Base-by-base conservation (phyloP, 768 basidiomycete species). In the Tricholoma saponaceum region DNA sequence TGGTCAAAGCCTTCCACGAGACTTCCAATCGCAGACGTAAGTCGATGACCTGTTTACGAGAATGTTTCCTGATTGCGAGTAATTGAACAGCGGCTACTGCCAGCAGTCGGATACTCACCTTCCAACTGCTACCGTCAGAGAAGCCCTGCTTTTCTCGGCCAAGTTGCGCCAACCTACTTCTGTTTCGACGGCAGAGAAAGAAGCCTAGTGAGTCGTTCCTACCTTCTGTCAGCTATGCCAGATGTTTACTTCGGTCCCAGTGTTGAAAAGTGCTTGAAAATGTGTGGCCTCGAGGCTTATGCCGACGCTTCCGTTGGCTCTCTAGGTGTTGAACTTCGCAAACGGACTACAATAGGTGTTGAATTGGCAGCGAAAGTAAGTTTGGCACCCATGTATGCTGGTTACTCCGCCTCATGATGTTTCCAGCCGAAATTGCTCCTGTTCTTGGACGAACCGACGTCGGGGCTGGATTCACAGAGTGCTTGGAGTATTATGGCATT, bases 391-490 rank as follows among this genome's bases (percentile, higher is more conserved):
- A 33, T 3, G 20, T 8, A 44, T 44, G 33, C 6, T 1, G 1
- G 32, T 37, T 51, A 53, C 46, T 10, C 2, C 20, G 2, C 14
- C 14, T 22, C n/a, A 5, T 56, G 16, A 10, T 51, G 12, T 16
- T 16, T 12, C 3, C 33, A 85, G 85, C 93, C 92, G 2, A 83
- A 83, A 67, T 75, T 94, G 0, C 76, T 96, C 0, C 78, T 95
- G n/a, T 95, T 95, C 77, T 72, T 93, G 37, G 93, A 95, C 65
- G 92, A 95, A 69, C 94, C 94, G 0, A 95, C 93, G 1, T 87
- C 90, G 23, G 92, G 92, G 30, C 76, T 95, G 13, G 91, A 93
- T 67, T 92, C 90, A 3, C 90, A 92, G 70, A 89, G 86, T 55
- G 91, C 92, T 2, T 91, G 90, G 90, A 86, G 86, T 4, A 91